A percentile compares a stretch with the other conserved stretches of the same genome.
Conservation (phyloP, 164 flowering plant genomes). For the Liriodendron chinense region DNA sequence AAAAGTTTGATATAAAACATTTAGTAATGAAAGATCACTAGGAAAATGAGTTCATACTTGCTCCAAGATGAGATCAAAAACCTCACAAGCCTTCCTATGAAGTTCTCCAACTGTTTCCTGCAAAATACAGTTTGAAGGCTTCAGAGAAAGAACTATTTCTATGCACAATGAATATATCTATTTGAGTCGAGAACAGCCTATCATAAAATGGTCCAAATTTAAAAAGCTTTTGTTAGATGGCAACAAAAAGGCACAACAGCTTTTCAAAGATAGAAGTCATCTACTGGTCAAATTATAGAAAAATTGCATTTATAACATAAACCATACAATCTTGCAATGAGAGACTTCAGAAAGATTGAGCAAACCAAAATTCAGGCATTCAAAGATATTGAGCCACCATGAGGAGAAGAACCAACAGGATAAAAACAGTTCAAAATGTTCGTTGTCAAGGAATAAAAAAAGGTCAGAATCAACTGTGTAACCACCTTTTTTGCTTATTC, state of each 20-base stretch:
- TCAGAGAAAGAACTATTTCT: background rate
- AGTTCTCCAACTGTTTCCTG: constrained; percentile 95
- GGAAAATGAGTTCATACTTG: constrained; percentile 49
- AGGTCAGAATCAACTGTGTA: background rate
- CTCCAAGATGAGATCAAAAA: constrained; percentile 66
- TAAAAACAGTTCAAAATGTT: background rate
- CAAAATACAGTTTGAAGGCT: constrained; percentile 16
- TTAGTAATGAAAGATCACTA: constrained; percentile 7
- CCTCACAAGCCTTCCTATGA: constrained; percentile 76
- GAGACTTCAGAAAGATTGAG: background rate
- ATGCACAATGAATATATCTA: constrained; percentile 1
- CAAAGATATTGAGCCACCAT: background rate
- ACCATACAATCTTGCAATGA: background rate
- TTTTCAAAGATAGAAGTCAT: background rate
- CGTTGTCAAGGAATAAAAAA: background rate
- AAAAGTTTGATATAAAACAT: constrained; percentile 8
- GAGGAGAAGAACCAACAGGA: background rate
- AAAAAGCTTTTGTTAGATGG: background rate
- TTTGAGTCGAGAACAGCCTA: background rate
- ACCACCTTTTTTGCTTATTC: constrained; percentile 89
- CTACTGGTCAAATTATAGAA: background rate
- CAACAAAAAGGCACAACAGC: background rate
- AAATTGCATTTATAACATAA: background rate
- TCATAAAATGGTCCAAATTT: background rate
- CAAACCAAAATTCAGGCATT: background rate